Evolutionary conservation across 129 eudicot species (phyloP).

Genomic region (Arctium lappa): DNA sequence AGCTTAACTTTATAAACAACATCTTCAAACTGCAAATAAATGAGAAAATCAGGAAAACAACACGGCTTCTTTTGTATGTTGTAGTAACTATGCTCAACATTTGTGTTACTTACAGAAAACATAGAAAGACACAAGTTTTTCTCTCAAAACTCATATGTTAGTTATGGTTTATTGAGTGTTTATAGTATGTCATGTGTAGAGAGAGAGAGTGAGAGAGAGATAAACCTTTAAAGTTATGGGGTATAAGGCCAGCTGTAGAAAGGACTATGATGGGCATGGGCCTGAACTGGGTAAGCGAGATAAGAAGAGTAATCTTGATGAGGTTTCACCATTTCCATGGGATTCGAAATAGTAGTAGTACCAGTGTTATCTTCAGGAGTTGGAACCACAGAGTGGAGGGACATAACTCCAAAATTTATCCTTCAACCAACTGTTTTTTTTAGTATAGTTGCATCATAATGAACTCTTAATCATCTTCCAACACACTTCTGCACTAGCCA

Average conservation of each 20-base stretch:
- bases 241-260: conserved; percentile 42
- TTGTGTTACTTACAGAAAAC: background rate
- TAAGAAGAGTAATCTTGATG: conserved; percentile 34
- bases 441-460: no score
- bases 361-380: conserved; percentile 48
- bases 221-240: conserved; percentile 82
- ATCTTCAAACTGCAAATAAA: conserved; percentile 76
- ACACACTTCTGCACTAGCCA: no score
- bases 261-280: conserved; percentile 42
- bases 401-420: conserved; percentile 12
- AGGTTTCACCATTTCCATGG: conserved; percentile 43
- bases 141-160: background rate
- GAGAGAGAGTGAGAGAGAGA: conserved; percentile 25
- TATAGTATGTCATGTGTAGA: background rate
- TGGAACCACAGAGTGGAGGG: conserved; percentile 52
- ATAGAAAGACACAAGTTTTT: background rate
- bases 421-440: no score
- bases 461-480: no score
- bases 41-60: background rate
- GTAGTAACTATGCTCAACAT: background rate
- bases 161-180: background rate
- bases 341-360: conserved; percentile 11
- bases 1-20: conserved; percentile 70
- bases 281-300: conserved; percentile 45
- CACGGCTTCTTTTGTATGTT: background rate